These are phyloP conservation scores for Marasmius sp. DNA, from an alignment of 1,284 basidiomycete genomes.

Conservation along the genomic window DNA sequence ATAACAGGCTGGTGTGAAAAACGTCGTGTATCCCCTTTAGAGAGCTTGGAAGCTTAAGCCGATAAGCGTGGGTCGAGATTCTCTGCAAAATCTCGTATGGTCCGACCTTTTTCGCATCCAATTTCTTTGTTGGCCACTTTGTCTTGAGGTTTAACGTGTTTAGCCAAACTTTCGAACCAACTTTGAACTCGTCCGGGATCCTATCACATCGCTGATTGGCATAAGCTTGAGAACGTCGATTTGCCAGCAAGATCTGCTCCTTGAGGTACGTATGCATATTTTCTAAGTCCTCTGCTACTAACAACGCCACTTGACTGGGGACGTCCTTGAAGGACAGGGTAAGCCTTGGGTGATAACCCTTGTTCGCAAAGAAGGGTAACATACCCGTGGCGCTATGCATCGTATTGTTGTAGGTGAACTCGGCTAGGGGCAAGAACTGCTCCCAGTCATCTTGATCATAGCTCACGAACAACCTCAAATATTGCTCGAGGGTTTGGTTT, in stretches of 20 bases:
- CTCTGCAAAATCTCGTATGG: constrained; percentile 19
- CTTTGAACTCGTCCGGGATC: neutral
- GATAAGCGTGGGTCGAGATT: constrained; percentile 13
- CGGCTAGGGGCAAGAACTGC: neutral
- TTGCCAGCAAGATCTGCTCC: neutral
- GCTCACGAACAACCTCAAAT: neutral
- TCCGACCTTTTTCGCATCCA: constrained; percentile 13
- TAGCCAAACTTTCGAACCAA: constrained; percentile 7
- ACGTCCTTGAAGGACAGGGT: neutral
- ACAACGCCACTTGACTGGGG: neutral
- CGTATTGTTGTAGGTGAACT: neutral
- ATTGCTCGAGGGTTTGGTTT: neutral
- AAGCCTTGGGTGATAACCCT: neutral
- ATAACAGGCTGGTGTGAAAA: constrained; percentile 15
- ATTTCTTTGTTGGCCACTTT: constrained; percentile 9
- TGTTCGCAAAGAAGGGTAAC: neutral
- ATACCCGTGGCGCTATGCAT: neutral
- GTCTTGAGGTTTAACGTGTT: constrained; percentile 4
- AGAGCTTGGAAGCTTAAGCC: constrained; percentile 3
- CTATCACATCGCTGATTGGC: neutral
- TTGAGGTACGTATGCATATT: neutral
- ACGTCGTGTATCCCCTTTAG: constrained; percentile 18
- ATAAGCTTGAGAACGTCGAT: neutral
- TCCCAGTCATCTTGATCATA: constrained; percentile 1
- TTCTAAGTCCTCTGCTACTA: neutral